Percentiles rank a stretch among this genome's conserved stretches.
Evolutionary conservation across 495 filamentous ascomycete genomes (phyloP).

Genomic region (Apiosordaria backusii): DNA sequence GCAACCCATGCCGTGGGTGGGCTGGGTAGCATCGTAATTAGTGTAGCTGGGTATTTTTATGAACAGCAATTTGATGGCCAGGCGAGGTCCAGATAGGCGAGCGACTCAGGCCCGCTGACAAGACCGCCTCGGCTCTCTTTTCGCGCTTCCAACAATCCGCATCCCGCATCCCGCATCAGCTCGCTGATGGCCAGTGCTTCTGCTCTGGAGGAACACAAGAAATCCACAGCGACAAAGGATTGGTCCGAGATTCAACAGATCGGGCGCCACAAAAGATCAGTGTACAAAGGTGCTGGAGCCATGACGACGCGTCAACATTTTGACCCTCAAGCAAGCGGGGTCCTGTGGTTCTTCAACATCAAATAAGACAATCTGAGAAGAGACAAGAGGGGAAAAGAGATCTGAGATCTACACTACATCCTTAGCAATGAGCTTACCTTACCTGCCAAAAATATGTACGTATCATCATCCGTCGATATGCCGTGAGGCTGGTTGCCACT

Average conservation of each 20-base stretch:
- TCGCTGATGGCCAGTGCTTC: conserved; percentile 19
- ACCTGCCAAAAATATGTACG: conserved; percentile 8
- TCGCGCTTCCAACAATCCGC: conserved; percentile 9
- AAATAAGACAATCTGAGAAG: neutral
- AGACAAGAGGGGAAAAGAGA: neutral
- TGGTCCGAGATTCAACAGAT: neutral
- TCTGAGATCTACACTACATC: neutral
- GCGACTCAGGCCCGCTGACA: conserved; percentile 8
- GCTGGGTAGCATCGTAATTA: conserved; percentile 8
- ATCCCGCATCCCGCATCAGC: conserved; percentile 5
- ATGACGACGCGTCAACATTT: conserved; percentile 6
- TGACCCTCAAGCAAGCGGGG: too few relatives aligned
- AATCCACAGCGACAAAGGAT: conserved; percentile 6
- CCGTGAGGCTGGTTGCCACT: conserved; percentile 6
- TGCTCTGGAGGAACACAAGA: conserved; percentile 1
- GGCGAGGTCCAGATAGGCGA: neutral
- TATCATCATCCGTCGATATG: neutral
- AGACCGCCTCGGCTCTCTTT: conserved; percentile 14
- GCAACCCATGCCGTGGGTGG: conserved; percentile 8
- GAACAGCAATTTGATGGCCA: conserved; percentile 15
- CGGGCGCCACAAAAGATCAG: conserved; percentile 9
- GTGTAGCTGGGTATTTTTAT: conserved; percentile 16
- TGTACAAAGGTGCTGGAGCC: conserved; percentile 4
- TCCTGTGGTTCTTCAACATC: conserved; percentile 1
- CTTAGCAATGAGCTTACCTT: conserved; percentile 2